A percentile compares a stretch with the other conserved stretches of the same genome.
These are phyloP conservation scores for Venturia oleaginea DNA, from an alignment of 2,329 filamentous ascomycete species.

Conservation along the genomic window DNA sequence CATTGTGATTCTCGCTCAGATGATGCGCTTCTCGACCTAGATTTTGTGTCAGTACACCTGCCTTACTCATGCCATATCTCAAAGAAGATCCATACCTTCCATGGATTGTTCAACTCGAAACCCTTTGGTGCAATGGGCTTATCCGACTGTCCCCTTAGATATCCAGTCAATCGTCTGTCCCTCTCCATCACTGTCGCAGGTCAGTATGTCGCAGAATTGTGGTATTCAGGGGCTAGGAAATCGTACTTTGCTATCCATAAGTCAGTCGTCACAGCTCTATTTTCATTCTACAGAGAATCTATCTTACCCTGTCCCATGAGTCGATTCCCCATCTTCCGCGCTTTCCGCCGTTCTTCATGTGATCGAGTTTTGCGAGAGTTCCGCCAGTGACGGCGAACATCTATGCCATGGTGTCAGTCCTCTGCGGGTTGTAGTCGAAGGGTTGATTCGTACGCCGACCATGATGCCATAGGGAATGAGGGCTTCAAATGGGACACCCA, in stretches of 20 bases:
- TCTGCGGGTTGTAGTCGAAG: background rate
- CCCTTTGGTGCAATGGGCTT: slow-evolving; percentile 48
- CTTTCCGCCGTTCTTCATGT: slow-evolving; percentile 56
- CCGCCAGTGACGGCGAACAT: slow-evolving; percentile 53
- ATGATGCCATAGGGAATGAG: slow-evolving; percentile 56
- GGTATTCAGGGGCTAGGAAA: background rate
- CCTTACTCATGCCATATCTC: no score
- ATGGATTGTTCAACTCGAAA: slow-evolving; percentile 59
- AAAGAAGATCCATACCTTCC: slow-evolving; percentile 45
- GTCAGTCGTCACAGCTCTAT: slow-evolving; percentile 30
- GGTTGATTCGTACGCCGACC: slow-evolving; percentile 42
- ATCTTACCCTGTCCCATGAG: slow-evolving; percentile 54
- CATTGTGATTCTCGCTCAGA: slow-evolving; percentile 19
- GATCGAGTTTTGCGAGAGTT: slow-evolving; percentile 48
- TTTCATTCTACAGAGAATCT: background rate
- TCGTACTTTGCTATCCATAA: slow-evolving; percentile 44
- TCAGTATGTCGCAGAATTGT: slow-evolving; percentile 7
- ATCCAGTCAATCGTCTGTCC: slow-evolving; percentile 54
- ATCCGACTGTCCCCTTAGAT: slow-evolving; percentile 52
- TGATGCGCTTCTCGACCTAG: slow-evolving; percentile 30
- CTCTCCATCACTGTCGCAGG: slow-evolving; percentile 54
- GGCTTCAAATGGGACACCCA: slow-evolving; percentile 60
- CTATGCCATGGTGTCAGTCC: slow-evolving; percentile 28
- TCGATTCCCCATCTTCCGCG: slow-evolving; percentile 50
- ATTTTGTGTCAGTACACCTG: slow-evolving; percentile 21